Base-by-base conservation (phyloP, 805 yeast species). In the Spathaspora gorwiae region DNA sequence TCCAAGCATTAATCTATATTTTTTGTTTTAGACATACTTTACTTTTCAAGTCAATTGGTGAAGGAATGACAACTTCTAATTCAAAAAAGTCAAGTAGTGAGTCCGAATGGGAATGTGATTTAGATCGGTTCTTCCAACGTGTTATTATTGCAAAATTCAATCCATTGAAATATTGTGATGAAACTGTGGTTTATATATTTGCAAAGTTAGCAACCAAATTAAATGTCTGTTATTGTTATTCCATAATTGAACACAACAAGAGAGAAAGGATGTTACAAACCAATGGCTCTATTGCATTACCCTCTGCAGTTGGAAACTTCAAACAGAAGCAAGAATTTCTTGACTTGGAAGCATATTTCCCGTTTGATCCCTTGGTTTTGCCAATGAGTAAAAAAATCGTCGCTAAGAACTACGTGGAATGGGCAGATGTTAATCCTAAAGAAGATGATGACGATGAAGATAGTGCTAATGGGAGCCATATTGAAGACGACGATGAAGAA, bases 291-390 rank as follows among this genome's bases (percentile, higher is more conserved):
- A 33, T 35, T 26, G 33, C 49, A 11, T 44, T 47, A 40, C 70
- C 67, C 12, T 62, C 65, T 32, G 56, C 66, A 15, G 58, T 57
- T 30, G 60, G 68, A 54, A 73, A 75, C 43, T 72, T 79, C 52
- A 74, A 75, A 29, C 79, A 80, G 45, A 83, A 83, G 56, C 90
- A 87, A 59, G 96, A 90, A 58, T 89, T 87, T 57, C 76, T 87
- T 53, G 95, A 89, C 56, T 72, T 92, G 43, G 97, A 90, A 61
- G 90, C 94, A n/a, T 92, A 89, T 61, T 92, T 92, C 65, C 99
- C 99, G 10, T 92, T 87, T 61, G 98, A 92, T 69, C 99, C 99
- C 1, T 65, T 94, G 49, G 79, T 86, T 42, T 74, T 92, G 50
- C 84, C 83, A 38, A 65, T 65, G 9, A 78, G 87, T 40, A 80